Evolutionary conservation across 495 filamentous ascomycete species (phyloP), one percentile per base, ranked within the genome.

Genomic region (Sporormia fimetaria): DNA sequence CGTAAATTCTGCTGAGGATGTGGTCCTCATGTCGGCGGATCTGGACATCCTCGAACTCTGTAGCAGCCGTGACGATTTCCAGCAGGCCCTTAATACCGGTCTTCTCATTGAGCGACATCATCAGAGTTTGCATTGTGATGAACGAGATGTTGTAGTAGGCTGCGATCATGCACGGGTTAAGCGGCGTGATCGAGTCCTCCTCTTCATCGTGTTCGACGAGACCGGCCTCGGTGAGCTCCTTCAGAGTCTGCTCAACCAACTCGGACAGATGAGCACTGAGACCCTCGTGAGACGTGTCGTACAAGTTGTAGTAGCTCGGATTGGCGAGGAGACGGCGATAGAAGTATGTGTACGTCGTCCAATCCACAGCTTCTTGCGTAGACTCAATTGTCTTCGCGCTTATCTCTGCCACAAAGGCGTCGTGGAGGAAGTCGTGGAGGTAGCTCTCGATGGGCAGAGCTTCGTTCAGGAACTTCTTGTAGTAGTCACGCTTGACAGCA

Each of bases 141-240:
- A 95, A 94, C 12, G 92, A 96, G 47, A 99, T 94, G 59, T 95
- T 95, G 72, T 96, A 99, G 66, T 96, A 96, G 2, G 90, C 86
- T 5, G 84, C 87, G 56, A 99, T 96, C 83, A 92, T 94, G 25
- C 88, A 88, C 1, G 90, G 81, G 51, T 99, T 95, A 47, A 92
- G 71, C 15, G 90, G 86, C 6, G 81, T 75, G 38, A 96, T 78
- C 15, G 78, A 77, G 55, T 94, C 92, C 51, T 95, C 92, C 17
- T 95, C 92, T 60, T 98, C 92, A 49, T 99, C 90, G 20, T 94
- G 68, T 47, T 96, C 88, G 46, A 99, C 85, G 38, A 99, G 87
- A 71, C 93, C 93, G 18, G 86, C 86, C 47, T 96, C 88, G 3
- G 77, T 70, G 35, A 99, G 69, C 44, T 99, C 88, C 60, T 83